Evolutionary conservation across 1,139 yeast genomes (phyloP).

Genomic region (Scheffersomyces titani): DNA sequence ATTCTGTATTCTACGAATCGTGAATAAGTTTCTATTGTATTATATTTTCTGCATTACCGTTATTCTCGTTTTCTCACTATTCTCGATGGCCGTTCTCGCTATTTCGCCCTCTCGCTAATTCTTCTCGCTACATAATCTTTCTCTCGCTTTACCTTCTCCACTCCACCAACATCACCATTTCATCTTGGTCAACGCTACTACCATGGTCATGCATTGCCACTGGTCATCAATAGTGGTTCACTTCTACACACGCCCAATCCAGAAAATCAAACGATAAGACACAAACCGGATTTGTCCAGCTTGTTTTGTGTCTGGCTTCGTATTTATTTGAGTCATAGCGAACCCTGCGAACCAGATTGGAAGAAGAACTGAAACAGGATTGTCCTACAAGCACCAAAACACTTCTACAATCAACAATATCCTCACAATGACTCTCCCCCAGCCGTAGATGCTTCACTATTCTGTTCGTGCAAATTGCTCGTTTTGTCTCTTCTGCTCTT

Average conservation of each 20-base stretch:
- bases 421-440: too few species aligned
- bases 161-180: too few species aligned
- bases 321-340: background rate
- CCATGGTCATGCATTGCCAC: background rate
- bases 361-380: too few species aligned
- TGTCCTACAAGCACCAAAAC: too few species aligned
- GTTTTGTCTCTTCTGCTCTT: too few species aligned
- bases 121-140: background rate
- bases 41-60: background rate
- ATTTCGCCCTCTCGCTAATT: too few species aligned
- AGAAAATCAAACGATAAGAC: background rate
- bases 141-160: background rate
- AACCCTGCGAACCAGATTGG: background rate
- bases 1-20: too few species aligned
- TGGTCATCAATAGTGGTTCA: background rate
- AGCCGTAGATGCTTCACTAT: too few species aligned
- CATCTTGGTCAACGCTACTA: background rate
- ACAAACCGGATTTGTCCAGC: background rate
- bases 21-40: background rate
- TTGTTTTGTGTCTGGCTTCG: background rate
- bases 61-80: background rate
- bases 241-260: background rate
- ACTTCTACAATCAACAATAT: too few species aligned
- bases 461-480: too few species aligned
- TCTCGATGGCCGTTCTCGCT: background rate